Percentiles rank a stretch among this genome's conserved stretches.
These are phyloP conservation scores for Biscogniauxia mediterranea DNA, from an alignment of 2,329 filamentous ascomycete species.

Conservation along the genomic window DNA sequence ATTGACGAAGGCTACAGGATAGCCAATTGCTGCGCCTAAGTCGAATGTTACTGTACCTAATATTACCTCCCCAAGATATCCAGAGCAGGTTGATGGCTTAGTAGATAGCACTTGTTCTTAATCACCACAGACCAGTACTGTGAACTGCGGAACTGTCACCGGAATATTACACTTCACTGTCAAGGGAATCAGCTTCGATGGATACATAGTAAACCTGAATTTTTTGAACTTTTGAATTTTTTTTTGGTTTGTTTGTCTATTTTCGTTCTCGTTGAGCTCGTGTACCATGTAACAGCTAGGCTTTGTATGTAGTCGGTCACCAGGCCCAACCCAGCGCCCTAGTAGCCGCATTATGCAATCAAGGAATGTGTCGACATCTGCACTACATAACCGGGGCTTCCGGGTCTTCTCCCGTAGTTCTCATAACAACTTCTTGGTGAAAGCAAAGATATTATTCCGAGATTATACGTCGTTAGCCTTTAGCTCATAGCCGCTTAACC, in stretches of 20 bases:
- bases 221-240: not conserved
- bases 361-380: not conserved
- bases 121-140: not conserved
- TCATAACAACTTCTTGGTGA: not conserved
- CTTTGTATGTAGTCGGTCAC: not conserved
- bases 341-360: not conserved
- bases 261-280: not conserved
- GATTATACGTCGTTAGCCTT: not conserved
- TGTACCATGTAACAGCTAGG: not conserved
- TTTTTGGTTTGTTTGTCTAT: not conserved
- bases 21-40: not conserved
- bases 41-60: not conserved
- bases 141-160: too few species aligned
- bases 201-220: not conserved
- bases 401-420: not conserved
- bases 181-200: not conserved
- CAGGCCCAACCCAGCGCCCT: not conserved
- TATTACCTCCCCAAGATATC: too few species aligned
- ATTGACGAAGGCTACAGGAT: not conserved
- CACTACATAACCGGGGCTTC: not conserved
- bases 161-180: not conserved
- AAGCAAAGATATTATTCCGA: conserved; percentile 11
- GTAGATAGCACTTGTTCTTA: not conserved
- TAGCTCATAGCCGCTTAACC: conserved; percentile 13
- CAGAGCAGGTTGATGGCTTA: too few species aligned